Conservation (phyloP, 1,284 basidiomycete genomes). For the Rhodotorula sp. region DNA sequence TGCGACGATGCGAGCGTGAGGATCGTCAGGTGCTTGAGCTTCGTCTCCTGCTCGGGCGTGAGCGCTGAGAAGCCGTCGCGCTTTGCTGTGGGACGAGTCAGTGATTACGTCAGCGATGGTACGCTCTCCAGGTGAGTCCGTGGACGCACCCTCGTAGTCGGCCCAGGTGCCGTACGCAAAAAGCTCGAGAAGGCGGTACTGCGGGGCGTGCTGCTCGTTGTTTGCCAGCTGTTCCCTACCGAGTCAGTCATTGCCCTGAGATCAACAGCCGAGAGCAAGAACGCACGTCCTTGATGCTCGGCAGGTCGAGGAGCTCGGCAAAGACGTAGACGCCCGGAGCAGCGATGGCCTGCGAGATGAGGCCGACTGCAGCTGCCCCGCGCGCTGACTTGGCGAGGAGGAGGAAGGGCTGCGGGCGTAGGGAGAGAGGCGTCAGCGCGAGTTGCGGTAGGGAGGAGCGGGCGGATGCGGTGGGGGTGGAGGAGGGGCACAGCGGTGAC, state of each 20-base stretch:
- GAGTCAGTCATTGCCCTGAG: neutral
- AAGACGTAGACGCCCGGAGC: conserved; percentile 89
- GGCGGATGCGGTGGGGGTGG: neutral
- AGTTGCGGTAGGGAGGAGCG: neutral
- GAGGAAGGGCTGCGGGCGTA: conserved; percentile 66
- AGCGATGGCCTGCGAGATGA: conserved; percentile 79
- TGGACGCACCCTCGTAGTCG: conserved; percentile 64
- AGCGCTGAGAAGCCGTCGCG: conserved; percentile 68
- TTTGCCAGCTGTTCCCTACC: conserved; percentile 60
- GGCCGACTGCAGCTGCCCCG: conserved; percentile 85
- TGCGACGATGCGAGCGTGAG: conserved; percentile 72
- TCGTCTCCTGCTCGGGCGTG: conserved; percentile 70
- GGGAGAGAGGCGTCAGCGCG: neutral
- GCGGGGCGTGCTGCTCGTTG: conserved; percentile 64
- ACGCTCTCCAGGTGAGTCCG: neutral
- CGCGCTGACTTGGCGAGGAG: conserved; percentile 86
- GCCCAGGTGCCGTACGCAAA: conserved; percentile 85
- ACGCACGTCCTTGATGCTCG: conserved; percentile 77
- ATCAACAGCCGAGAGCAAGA: neutral
- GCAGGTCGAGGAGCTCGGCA: conserved; percentile 76
- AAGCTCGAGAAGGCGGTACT: conserved; percentile 67
- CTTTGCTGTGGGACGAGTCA: conserved; percentile 57
- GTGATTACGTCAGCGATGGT: neutral
- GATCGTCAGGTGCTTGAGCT: conserved; percentile 89
- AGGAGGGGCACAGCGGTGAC: neutral